These are phyloP conservation scores for Fagus sylvatica DNA, from an alignment of 306 rosid species.

Conservation along the genomic window DNA sequence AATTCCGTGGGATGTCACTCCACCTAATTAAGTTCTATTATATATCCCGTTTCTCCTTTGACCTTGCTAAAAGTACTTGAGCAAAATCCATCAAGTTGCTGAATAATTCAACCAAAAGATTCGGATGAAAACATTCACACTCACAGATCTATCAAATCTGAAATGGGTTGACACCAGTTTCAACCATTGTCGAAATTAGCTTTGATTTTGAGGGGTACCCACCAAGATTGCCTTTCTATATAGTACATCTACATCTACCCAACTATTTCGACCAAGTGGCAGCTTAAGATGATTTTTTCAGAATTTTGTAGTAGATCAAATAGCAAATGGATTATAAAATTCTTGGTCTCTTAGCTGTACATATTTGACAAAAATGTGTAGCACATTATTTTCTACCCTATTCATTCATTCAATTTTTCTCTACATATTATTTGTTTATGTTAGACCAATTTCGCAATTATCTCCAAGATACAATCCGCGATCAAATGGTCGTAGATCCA, in stretches of 20 bases:
- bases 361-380: neutral
- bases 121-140: neutral
- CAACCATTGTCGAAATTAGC: neutral
- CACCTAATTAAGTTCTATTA: too few species aligned
- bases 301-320: neutral
- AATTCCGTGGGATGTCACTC: too few species aligned
- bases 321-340: constrained; percentile 5
- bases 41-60: neutral
- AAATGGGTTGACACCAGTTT: neutral
- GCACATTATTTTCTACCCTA: neutral
- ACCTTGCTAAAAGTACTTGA: neutral
- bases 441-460: neutral
- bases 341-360: neutral
- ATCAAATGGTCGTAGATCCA: neutral
- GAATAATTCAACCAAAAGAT: neutral
- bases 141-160: neutral
- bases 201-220: neutral
- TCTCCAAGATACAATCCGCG: neutral
- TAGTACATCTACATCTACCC: too few species aligned
- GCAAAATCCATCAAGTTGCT: neutral
- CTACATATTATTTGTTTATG: neutral
- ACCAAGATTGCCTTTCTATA: neutral
- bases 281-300: neutral
- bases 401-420: neutral
- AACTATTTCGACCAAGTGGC: neutral